Conservation (phyloP, 2,329 filamentous ascomycete species). For the Trichoderma atroviride region DNA sequence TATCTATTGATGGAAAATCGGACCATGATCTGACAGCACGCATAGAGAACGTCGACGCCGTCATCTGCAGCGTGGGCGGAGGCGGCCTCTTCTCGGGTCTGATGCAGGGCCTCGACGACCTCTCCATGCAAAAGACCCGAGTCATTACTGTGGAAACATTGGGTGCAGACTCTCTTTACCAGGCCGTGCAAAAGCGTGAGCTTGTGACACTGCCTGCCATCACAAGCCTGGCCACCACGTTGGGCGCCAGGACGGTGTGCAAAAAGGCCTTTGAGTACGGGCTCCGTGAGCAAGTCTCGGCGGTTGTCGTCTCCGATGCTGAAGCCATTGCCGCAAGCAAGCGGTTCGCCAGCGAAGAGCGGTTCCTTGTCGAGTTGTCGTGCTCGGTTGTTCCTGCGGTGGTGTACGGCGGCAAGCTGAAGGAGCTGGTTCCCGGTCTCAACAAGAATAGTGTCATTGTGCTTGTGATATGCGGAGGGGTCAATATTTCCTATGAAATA, state of each 20-base stretch:
- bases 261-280: slow-evolving; percentile 44
- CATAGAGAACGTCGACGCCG: slow-evolving; percentile 55
- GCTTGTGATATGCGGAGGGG: slow-evolving; percentile 39
- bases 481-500: slow-evolving; percentile 40
- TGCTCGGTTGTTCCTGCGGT: slow-evolving; percentile 37
- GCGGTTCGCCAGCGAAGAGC: slow-evolving; percentile 37
- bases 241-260: slow-evolving; percentile 70
- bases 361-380: slow-evolving; percentile 37
- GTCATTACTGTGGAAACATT: slow-evolving; percentile 73
- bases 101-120: slow-evolving; percentile 59
- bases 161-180: slow-evolving; percentile 68
- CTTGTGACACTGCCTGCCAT: slow-evolving; percentile 68
- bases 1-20: slow-evolving; percentile 59
- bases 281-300: slow-evolving; percentile 34
- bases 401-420: slow-evolving; percentile 34
- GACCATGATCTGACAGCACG: slow-evolving; percentile 66
- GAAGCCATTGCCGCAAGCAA: slow-evolving; percentile 36
- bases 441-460: slow-evolving; percentile 35
- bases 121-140: slow-evolving; percentile 36
- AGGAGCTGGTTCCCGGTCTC: slow-evolving; percentile 32
- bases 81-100: slow-evolving; percentile 78
- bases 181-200: slow-evolving; percentile 55
- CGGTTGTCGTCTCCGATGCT: slow-evolving; percentile 34
- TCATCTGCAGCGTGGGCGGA: slow-evolving; percentile 78
- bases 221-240: slow-evolving; percentile 69